Evolutionary conservation across 495 filamentous ascomycete species (phyloP).

Genomic region (Trichocladium uniseriatum): DNA sequence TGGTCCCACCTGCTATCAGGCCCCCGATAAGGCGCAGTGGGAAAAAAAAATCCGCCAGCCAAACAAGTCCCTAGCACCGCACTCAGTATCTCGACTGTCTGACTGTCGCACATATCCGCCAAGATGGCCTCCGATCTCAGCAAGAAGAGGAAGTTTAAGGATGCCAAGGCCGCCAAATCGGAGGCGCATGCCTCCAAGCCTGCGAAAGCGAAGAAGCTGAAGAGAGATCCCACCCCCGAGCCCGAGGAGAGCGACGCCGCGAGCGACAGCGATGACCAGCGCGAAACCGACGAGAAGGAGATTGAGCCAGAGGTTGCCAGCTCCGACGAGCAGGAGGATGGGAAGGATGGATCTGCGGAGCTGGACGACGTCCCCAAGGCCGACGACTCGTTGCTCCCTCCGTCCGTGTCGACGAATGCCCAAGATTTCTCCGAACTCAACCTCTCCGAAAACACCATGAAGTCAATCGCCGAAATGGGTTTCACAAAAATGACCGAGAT

Average conservation of each 20-base stretch:
- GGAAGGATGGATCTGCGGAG: slow-evolving; percentile 15
- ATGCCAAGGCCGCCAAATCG: slow-evolving; percentile 26
- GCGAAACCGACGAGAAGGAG: slow-evolving; percentile 14
- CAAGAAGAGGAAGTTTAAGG: slow-evolving; percentile 42
- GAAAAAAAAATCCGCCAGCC: slow-evolving; percentile 9
- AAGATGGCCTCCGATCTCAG: slow-evolving; percentile 35
- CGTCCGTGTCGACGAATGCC: slow-evolving; percentile 25
- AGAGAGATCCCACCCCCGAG: slow-evolving; percentile 17
- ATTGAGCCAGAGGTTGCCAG: slow-evolving; percentile 7
- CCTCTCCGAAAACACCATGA: slow-evolving; percentile 75
- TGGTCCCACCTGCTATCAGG: slow-evolving; percentile 4
- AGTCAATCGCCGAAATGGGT: slow-evolving; percentile 82
- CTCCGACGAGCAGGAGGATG: slow-evolving; percentile 17
- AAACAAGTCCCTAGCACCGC: neutral
- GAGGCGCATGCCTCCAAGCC: slow-evolving; percentile 11
- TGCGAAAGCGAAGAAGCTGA: slow-evolving; percentile 25
- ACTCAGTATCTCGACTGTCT: neutral
- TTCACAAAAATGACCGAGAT: slow-evolving; percentile 97
- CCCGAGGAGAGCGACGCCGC: slow-evolving; percentile 21
- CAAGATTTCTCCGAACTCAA: slow-evolving; percentile 68
- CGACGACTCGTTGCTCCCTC: slow-evolving; percentile 23
- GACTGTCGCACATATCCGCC: neutral
- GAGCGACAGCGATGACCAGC: slow-evolving; percentile 9
- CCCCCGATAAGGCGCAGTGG: slow-evolving; percentile 3
- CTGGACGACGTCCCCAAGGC: slow-evolving; percentile 4